Base-by-base conservation (phyloP, 1,139 yeast genomes). In the Pichia sp. region DNA sequence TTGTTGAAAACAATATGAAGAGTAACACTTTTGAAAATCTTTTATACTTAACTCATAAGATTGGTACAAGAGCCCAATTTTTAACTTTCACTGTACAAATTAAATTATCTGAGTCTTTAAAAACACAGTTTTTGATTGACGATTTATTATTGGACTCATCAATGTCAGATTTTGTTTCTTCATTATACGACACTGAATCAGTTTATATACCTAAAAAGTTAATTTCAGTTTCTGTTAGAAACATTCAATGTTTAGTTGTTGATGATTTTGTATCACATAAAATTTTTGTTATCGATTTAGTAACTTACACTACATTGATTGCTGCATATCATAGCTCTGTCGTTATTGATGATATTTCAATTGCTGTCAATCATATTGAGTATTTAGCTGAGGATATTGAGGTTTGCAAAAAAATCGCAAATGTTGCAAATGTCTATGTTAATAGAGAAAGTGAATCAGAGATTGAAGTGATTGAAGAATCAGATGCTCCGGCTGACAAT, bases 141-240 rank as follows among this genome's bases (percentile, higher is more conserved):
- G 68, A 65, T 50, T 46, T 60, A 2, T 46, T 58, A 8, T 25
- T 63, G 13, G 67, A 63, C 53, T 60, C 64, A 5, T 57, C 66
- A 5, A 47, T 58, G 8, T 52, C 62, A 5, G 63, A 60, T 44
- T 60, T 56, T 33, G 42, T 57, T 18, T 52, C 58, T 1, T 60
- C 67, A 3, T 52, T 62, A 16, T 64, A 62, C 47, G 57, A 49
- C 13, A 14, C 46, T 18, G 34, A 50, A 8, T 33, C 56, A 10
- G 44, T 47, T 18, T 49, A 47, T 14, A 30, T 44, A 3, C 53
- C 57, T 4, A 56, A 56, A 36, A 62, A 62, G 46, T 51, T 60
- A 5, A 29, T 59, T 14, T 53, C 54, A 6, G 19, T 54, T 10
- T 42, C 58, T 1, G 16, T 59, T 5, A 58, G 65, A 44, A 62